phyloP scores from a whole-genome alignment of 805 yeast genomes.

The Candida sithepensis region DNA sequence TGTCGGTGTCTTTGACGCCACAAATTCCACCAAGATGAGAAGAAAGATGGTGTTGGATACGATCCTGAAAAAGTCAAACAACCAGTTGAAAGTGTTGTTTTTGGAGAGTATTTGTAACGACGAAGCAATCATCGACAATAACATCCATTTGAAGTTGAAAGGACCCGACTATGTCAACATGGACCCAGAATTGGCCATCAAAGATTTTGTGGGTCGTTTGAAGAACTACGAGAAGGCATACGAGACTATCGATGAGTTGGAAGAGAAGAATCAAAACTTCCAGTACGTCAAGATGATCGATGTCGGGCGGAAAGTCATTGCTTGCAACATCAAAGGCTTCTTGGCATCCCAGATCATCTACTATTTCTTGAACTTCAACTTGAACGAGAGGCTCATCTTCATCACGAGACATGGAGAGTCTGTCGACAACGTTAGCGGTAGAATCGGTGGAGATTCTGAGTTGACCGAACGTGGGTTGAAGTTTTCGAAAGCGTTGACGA shows the following conservation, averaged over 20 bases:
- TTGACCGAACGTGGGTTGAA: slow-evolving; percentile 75
- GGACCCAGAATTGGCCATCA: slow-evolving; percentile 77
- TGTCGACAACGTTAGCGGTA: slow-evolving; percentile 76
- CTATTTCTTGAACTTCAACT: slow-evolving; percentile 82
- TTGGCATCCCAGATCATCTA: slow-evolving; percentile 91
- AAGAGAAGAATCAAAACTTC: slow-evolving; percentile 55
- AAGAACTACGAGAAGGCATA: slow-evolving; percentile 84
- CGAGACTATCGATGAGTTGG: slow-evolving; percentile 79
- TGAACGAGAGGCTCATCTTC: slow-evolving; percentile 89
- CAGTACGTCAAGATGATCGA: slow-evolving; percentile 95
- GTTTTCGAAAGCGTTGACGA: slow-evolving; percentile 69
- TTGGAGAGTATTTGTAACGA: slow-evolving; percentile 87
- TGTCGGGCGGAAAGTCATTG: slow-evolving; percentile 91
- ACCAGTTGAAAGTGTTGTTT: slow-evolving; percentile 72
- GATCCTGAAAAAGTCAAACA: slow-evolving; percentile 52
- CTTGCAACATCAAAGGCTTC: slow-evolving; percentile 83
- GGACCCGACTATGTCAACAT: slow-evolving; percentile 91
- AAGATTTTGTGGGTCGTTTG: slow-evolving; percentile 79
- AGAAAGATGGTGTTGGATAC: slow-evolving; percentile 54
- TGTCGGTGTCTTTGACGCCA: slow-evolving; percentile 89
- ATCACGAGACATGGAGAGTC: slow-evolving; percentile 95
- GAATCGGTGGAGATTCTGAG: slow-evolving; percentile 87
- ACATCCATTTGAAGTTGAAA: slow-evolving; percentile 74
- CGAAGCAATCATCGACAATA: slow-evolving; percentile 69
- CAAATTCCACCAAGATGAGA: slow-evolving; percentile 69